Evolutionary conservation across 179 eudicot species (phyloP), one percentile per base, ranked within the genome.

Genomic region (Heliamphora pulchella): DNA sequence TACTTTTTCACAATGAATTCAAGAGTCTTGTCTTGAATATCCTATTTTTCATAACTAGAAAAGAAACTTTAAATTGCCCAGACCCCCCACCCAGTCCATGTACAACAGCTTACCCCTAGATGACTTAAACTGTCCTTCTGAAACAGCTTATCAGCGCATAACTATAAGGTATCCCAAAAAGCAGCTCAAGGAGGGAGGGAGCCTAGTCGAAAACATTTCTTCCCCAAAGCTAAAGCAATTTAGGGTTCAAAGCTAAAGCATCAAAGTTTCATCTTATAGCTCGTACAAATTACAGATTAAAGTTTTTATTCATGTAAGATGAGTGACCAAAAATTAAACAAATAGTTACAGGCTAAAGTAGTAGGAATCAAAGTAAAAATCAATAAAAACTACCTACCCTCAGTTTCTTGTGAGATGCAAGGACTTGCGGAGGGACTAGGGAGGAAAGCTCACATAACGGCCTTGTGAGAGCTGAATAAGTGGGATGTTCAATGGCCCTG

Each of bases 401-500:
- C 63, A 95, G 95, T 89, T 95, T 95, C 89, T 95, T 95, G 85
- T 88, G 92, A 17, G 97, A 81, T 78, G 91, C 91, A 82, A 95
- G 97, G 58, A 86, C 87, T 85, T 91, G 97, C 39, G 97, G 97
- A 85, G 98, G 97, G 74, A 93, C 87, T 76, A 95, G 87, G n/a
- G 97, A 90, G 47, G 98, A 90, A 78, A 95, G 91, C 83, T 95
- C 98, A 87, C 98, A 95, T 81, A 95, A 86, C 75, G 97, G 98
- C 87, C 98, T 95, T 76, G 98, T 93, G 67, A 93, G 87, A 71
- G 95, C 97, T 44, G 97, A 94, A 81, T 91, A 92, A 79, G 97
- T 95, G 65, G 98, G 98, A 85, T 95, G 95, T 81, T 95, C 98
- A 80, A 93, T 91, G 47, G 98, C 98, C 98, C 98, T 95, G 90